Evolutionary conservation across 1,284 basidiomycete species (phyloP).

Genomic region (Cryptococcus sp.): DNA sequence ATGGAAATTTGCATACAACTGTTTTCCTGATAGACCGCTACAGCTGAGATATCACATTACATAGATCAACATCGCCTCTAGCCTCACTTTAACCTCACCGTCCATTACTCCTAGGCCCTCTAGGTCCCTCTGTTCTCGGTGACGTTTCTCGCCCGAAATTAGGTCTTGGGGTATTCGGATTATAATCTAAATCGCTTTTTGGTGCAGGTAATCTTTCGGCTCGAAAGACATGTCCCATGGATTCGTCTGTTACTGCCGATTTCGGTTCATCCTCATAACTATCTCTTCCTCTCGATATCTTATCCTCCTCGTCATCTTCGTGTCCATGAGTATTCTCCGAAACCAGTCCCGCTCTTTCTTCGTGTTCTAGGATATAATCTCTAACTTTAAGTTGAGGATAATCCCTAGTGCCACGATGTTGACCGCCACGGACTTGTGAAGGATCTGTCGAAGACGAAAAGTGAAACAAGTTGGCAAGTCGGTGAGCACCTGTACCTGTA

Average conservation of each 20-base stretch:
- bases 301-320: neutral
- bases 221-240: slow-evolving; percentile 1
- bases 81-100: too few species aligned
- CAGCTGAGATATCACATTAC: too few species aligned
- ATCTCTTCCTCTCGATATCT: neutral
- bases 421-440: neutral
- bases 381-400: slow-evolving; percentile 29
- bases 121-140: too few species aligned
- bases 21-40: too few species aligned
- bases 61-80: too few species aligned
- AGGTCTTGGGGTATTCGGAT: too few species aligned
- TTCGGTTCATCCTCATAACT: slow-evolving; percentile 3
- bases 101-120: too few species aligned
- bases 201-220: neutral
- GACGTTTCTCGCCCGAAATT: too few species aligned
- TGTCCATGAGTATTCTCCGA: neutral
- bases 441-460: slow-evolving; percentile 4
- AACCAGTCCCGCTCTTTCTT: slow-evolving; percentile 32
- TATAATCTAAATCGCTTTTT: too few species aligned
- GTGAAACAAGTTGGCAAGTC: slow-evolving; percentile 8
- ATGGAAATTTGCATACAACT: too few species aligned
- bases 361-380: slow-evolving; percentile 22
- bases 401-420: slow-evolving; percentile 24
- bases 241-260: slow-evolving; percentile 6
- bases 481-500: neutral